Conservation (phyloP, 2,329 filamentous ascomycete species). For the Fusarium miscanthi region DNA sequence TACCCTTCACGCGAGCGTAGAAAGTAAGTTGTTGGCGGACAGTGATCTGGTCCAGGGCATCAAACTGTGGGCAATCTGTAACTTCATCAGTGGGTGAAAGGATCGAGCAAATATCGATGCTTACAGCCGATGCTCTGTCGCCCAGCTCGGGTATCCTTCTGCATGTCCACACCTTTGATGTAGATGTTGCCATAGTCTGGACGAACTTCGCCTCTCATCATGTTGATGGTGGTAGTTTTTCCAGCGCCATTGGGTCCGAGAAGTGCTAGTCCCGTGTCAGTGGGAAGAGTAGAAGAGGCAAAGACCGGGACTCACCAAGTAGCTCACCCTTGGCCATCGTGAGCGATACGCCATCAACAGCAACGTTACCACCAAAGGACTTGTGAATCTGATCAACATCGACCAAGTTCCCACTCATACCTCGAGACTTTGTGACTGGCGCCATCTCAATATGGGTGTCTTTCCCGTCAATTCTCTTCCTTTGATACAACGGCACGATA, state of each 20-base stretch:
- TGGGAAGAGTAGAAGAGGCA: rapidly evolving
- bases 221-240: constrained; percentile 14
- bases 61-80: constrained; percentile 74
- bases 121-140: constrained; percentile 69
- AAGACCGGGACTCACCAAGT: background rate
- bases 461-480: rapidly evolving
- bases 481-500: background rate
- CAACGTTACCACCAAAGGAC: background rate
- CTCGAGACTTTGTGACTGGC: background rate
- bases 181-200: constrained; percentile 62
- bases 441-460: background rate
- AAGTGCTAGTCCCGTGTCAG: background rate
- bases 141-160: constrained; percentile 70
- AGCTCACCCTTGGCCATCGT: background rate
- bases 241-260: constrained; percentile 20
- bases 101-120: rapidly evolving
- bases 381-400: background rate
- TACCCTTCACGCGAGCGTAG: constrained; percentile 77
- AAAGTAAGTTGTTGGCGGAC: constrained; percentile 77
- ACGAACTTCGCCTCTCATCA: constrained; percentile 14
- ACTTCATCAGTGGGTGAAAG: background rate
- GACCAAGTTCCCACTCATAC: background rate
- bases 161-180: constrained; percentile 74
- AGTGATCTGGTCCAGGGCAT: constrained; percentile 80
- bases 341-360: background rate